These are phyloP conservation scores for Chaetomiaceae sp. DNA, from an alignment of 2,329 filamentous ascomycete genomes.

Conservation along the genomic window DNA sequence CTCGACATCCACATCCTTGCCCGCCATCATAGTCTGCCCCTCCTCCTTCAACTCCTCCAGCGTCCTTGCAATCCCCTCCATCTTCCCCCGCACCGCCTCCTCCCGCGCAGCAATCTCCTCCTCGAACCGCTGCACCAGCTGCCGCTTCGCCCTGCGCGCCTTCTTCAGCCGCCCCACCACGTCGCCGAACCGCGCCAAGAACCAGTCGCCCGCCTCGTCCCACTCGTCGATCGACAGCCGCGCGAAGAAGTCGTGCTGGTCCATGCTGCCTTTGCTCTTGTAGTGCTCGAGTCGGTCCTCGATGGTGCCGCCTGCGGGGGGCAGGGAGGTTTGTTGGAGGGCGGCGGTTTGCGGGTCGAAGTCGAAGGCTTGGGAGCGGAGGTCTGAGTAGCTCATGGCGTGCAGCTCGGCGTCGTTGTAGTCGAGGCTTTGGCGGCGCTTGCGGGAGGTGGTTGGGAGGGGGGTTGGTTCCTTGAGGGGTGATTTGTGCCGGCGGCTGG, in stretches of 20 bases:
- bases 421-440: slow-evolving; percentile 44
- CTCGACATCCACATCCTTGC: slow-evolving; percentile 34
- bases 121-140: slow-evolving; percentile 49
- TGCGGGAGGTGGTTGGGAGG: slow-evolving; percentile 22
- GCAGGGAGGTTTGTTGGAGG: slow-evolving; percentile 30
- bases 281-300: slow-evolving; percentile 48
- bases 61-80: slow-evolving; percentile 51
- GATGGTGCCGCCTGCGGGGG: slow-evolving; percentile 37
- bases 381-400: slow-evolving; percentile 48
- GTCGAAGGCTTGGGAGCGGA: slow-evolving; percentile 52
- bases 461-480: slow-evolving; percentile 9
- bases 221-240: slow-evolving; percentile 53
- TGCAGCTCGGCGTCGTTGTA: slow-evolving; percentile 55
- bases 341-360: slow-evolving; percentile 50
- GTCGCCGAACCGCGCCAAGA: slow-evolving; percentile 49
- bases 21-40: slow-evolving; percentile 52
- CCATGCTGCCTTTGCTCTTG: slow-evolving; percentile 38
- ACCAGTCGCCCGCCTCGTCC: slow-evolving; percentile 59
- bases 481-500: slow-evolving; percentile 21
- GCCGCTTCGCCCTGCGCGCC: slow-evolving; percentile 47
- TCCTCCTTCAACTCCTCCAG: slow-evolving; percentile 53
- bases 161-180: slow-evolving; percentile 47
- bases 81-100: slow-evolving; percentile 49
- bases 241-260: slow-evolving; percentile 49
- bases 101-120: slow-evolving; percentile 51